Evolutionary conservation across 306 rosid species (phyloP), one percentile per base, ranked within the genome.

Genomic region (Rosa chinensis): DNA sequence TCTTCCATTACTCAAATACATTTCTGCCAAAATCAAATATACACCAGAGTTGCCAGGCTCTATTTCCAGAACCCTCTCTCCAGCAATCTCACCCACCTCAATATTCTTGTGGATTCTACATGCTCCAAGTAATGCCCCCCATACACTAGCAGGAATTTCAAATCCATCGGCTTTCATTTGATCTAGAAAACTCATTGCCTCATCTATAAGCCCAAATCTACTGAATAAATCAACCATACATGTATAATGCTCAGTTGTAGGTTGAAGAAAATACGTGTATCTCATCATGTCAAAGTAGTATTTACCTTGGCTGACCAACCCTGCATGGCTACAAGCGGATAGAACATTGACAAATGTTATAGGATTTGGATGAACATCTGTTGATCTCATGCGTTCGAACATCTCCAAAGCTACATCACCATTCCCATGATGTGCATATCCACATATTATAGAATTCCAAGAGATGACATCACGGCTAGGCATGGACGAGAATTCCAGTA

Each of bases 51-150:
- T 85, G 9, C n/a, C 20, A 61, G 90, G 90, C 56, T 89, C 88
- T 35, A 66, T 56, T 8, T 83, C 89, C 77, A 87, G 77, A 75
- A 83, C 44, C 80, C 74, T 85, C 80, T 83, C 82, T n/a, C 87
- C 88, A 0, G 87, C 90, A 74, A 85, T 70, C 85, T 73, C 72
- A 25, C 86, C 87, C 10, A 79, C 74, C 75, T 85, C 83, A 62
- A 73, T 79, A 28, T 87, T 89, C 56, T 81, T 85, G 63, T 89
- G 88, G 73, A 85, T 85, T 83, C 92, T 79, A 77, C 90, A 84
- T 17, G 90, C 90, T 32, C 92, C 87, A 20, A 89, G 85, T 61
- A 89, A 68, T n/a, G 92, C 92, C 20, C 92, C 92, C 90, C 89
- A 87, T 28, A 85, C 86, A 42, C 92, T 89, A 12, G 86, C 77